Percentiles rank a stretch among this genome's conserved stretches.
Evolutionary conservation across 2,329 filamentous ascomycete species (phyloP).

Genomic region (Ophiocordyceps camponoti-rufipedis): DNA sequence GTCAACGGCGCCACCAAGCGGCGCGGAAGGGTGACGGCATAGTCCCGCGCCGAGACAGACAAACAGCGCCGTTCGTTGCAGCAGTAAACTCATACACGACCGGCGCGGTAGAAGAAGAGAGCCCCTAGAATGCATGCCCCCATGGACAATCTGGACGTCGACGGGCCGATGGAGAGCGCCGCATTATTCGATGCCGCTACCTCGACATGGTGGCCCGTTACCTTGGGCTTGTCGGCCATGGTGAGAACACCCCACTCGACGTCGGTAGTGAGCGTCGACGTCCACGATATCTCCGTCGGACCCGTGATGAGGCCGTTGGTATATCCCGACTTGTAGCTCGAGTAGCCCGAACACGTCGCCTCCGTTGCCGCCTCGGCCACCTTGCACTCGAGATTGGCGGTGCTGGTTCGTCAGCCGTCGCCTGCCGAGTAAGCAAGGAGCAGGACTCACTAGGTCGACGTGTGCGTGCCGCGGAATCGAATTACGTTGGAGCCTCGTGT

Average conservation of each 20-base stretch:
- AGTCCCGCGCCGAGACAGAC: no score
- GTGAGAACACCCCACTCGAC: slow-evolving; percentile 27
- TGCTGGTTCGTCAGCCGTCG: slow-evolving; percentile 12
- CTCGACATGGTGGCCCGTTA: slow-evolving; percentile 10
- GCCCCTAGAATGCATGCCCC: background rate
- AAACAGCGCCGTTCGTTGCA: no score
- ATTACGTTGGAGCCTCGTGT: slow-evolving; percentile 26
- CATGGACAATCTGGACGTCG: slow-evolving; percentile 2
- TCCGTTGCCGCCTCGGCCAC: slow-evolving; percentile 22
- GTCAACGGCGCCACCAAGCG: no score
- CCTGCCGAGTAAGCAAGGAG: background rate
- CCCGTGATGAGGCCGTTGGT: slow-evolving; percentile 19
- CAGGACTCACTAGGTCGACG: slow-evolving; percentile 23
- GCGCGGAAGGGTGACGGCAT: no score
- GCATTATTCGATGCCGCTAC: slow-evolving; percentile 6
- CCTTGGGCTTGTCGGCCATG: slow-evolving; percentile 17
- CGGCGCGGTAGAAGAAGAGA: background rate
- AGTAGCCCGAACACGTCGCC: slow-evolving; percentile 29
- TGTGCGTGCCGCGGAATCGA: slow-evolving; percentile 22
- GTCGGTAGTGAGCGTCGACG: slow-evolving; percentile 21
- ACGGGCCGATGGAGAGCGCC: slow-evolving; percentile 3
- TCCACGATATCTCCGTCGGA: slow-evolving; percentile 25
- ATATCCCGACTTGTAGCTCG: slow-evolving; percentile 22
- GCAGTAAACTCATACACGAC: background rate
- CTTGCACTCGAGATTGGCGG: slow-evolving; percentile 23